These are phyloP conservation scores for Talaromyces pinophilus DNA, from an alignment of 2,329 filamentous ascomycete species.

Conservation along the genomic window DNA sequence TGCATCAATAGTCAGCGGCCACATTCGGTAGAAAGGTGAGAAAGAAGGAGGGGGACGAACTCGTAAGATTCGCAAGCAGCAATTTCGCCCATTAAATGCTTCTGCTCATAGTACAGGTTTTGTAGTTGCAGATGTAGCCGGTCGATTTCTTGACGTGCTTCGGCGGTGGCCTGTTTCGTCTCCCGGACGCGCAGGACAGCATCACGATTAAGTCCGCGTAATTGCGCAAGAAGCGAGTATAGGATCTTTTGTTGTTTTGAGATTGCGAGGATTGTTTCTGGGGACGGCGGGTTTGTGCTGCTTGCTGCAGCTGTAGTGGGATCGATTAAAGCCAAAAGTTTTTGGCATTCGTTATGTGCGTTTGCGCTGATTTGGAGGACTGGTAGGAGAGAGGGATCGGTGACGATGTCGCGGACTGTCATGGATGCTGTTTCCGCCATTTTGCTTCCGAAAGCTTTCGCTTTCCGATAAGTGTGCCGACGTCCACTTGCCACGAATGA, in stretches of 20 bases:
- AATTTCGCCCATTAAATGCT: conserved; percentile 87
- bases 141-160: conserved; percentile 88
- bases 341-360: conserved; percentile 70
- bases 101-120: conserved; percentile 94
- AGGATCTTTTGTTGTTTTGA: conserved; percentile 79
- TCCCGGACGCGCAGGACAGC: conserved; percentile 78
- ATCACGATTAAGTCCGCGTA: conserved; percentile 79
- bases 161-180: conserved; percentile 82
- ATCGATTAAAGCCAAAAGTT: conserved; percentile 58
- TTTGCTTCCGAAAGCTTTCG: not conserved
- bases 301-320: conserved; percentile 36
- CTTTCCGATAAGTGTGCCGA: not conserved
- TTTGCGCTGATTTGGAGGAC: conserved; percentile 73
- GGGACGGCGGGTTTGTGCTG: conserved; percentile 40
- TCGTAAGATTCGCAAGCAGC: conserved; percentile 86
- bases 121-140: conserved; percentile 87
- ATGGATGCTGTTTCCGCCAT: conserved; percentile 41
- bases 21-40: not conserved
- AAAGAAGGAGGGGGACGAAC: conserved; percentile 57
- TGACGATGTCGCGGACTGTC: conserved; percentile 61
- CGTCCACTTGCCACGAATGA: not conserved
- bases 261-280: conserved; percentile 59
- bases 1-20: conserved; percentile 22
- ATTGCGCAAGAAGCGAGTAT: conserved; percentile 73
- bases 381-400: conserved; percentile 64